A percentile compares a stretch with the other conserved stretches of the same genome.
Conservation (phyloP, 1,284 basidiomycete genomes). For the Schizophyllum amplum region DNA sequence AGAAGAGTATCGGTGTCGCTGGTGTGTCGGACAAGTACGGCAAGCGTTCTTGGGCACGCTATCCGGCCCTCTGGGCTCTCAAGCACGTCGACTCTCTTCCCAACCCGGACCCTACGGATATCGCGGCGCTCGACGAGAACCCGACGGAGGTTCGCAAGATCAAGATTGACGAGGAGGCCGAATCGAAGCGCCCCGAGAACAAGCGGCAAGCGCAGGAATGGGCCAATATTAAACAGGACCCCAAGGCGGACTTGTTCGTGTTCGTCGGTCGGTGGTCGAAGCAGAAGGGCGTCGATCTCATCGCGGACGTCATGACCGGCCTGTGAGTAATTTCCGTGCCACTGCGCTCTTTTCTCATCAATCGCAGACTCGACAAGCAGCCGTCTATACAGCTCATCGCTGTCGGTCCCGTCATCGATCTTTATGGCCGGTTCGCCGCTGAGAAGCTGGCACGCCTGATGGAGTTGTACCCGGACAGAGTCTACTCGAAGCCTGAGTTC, state of each 20-base stretch:
- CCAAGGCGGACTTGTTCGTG: constrained; percentile 81
- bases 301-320: constrained; percentile 86
- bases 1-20: constrained; percentile 85
- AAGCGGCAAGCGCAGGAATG: constrained; percentile 90
- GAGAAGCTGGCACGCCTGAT: constrained; percentile 86
- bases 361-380: constrained; percentile 67
- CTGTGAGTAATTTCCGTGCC: constrained; percentile 40
- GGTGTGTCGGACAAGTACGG: constrained; percentile 95
- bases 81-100: constrained; percentile 90
- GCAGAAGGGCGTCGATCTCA: constrained; percentile 90
- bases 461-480: constrained; percentile 88
- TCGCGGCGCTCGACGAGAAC: constrained; percentile 79
- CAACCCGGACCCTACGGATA: constrained; percentile 88
- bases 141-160: constrained; percentile 66
- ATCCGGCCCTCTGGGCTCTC: constrained; percentile 87
- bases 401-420: constrained; percentile 87
- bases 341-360: constrained; percentile 6
- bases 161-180: constrained; percentile 70
- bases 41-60: constrained; percentile 89
- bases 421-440: constrained; percentile 88
- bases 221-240: constrained; percentile 86
- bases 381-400: constrained; percentile 78
- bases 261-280: constrained; percentile 95
- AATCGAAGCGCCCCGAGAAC: constrained; percentile 79
- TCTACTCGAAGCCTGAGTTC: constrained; percentile 89